A percentile compares a stretch with the other conserved stretches of the same genome.
Evolutionary conservation across 2,329 filamentous ascomycete genomes (phyloP).

Genomic region (Claviceps sorghi): DNA sequence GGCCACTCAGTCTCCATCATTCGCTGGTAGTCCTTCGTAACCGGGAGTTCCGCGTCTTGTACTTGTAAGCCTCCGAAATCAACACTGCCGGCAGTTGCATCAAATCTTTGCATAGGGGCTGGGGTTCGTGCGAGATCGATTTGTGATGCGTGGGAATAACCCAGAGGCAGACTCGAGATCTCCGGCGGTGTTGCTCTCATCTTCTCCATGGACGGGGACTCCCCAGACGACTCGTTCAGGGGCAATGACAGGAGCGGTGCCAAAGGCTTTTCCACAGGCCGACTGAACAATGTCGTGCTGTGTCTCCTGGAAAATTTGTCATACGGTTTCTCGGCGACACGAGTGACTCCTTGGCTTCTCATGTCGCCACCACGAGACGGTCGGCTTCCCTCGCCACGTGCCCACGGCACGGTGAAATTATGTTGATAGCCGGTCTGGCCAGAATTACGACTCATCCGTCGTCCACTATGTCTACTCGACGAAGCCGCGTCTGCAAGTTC

Average conservation of each 20-base stretch:
- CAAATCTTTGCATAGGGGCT: neutral
- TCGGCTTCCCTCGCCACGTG: neutral
- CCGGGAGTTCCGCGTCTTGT: neutral
- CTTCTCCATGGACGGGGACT: neutral
- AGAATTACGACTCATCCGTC: neutral
- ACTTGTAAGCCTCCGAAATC: neutral
- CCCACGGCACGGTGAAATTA: neutral
- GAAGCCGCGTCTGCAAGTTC: neutral
- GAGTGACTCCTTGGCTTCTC: neutral
- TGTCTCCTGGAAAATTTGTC: neutral
- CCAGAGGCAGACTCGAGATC: neutral
- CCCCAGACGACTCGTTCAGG: too few relatives aligned
- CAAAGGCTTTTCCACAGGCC: neutral
- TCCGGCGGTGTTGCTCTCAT: neutral
- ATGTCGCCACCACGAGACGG: neutral
- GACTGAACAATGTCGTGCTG: neutral
- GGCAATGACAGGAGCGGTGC: neutral
- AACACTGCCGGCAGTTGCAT: neutral
- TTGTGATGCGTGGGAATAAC: constrained; percentile 1
- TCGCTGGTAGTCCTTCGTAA: neutral
- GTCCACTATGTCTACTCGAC: neutral
- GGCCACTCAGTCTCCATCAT: neutral
- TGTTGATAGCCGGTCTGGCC: neutral
- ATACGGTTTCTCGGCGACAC: neutral
- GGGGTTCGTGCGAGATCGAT: constrained; percentile 4